Evolutionary conservation across 2,329 filamentous ascomycete genomes (phyloP).

Genomic region (Neopestalotiopsis rosae): DNA sequence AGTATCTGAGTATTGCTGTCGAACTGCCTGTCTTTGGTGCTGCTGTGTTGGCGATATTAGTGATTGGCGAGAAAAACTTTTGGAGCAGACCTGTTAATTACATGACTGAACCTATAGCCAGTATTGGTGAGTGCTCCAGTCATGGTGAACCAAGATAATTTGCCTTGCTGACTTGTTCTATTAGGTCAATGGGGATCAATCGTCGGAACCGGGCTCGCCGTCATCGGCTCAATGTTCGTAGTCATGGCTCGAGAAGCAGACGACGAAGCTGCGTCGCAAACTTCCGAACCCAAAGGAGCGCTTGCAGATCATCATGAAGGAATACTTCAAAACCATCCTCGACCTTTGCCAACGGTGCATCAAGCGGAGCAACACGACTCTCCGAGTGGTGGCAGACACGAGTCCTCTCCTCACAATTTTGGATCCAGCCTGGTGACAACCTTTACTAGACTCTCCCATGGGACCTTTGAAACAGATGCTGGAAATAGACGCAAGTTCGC

Average conservation of each 20-base stretch:
- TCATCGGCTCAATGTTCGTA: constrained; percentile 63
- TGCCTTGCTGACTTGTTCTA: neutral
- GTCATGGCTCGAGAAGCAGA: constrained; percentile 45
- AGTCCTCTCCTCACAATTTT: neutral
- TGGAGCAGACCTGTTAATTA: constrained; percentile 61
- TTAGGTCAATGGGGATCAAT: constrained; percentile 65
- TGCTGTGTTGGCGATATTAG: constrained; percentile 62
- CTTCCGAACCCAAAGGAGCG: constrained; percentile 32
- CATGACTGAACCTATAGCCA: constrained; percentile 66
- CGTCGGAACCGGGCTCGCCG: constrained; percentile 61
- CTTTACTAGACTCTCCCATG: constrained; percentile 5
- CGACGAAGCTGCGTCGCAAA: constrained; percentile 25
- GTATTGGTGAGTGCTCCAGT: constrained; percentile 53
- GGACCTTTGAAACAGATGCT: constrained; percentile 22
- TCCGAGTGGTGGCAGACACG: neutral
- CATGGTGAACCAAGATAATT: neutral
- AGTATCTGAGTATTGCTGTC: constrained; percentile 55
- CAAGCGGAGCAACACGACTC: constrained; percentile 17
- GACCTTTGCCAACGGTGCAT: neutral
- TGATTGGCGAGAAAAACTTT: constrained; percentile 69
- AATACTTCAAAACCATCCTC: neutral
- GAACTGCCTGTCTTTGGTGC: constrained; percentile 64
- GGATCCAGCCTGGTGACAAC: constrained; percentile 19
- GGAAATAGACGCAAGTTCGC: constrained; percentile 49
- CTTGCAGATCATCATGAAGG: constrained; percentile 20